Evolutionary conservation across 1,284 basidiomycete genomes (phyloP), one percentile per base, ranked within the genome.

Genomic region (Polyporus tsugae): DNA sequence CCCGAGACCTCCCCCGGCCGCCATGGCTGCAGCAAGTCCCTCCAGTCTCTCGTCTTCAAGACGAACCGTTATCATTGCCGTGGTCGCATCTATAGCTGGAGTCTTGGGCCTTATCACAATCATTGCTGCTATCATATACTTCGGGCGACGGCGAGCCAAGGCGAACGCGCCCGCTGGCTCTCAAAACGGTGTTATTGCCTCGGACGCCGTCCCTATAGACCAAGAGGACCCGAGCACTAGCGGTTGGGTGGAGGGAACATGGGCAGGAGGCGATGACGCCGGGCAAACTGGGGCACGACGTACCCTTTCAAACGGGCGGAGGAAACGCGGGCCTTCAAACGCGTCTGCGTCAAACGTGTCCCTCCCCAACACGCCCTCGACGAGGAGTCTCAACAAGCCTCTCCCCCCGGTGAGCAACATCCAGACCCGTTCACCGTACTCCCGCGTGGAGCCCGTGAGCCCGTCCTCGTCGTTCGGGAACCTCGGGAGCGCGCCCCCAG

Each of bases 231-330:
- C 72, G 0, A 68, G 62, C 25, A 66, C 70, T 17, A 75, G 74
- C 60, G 74, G 74, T 2, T 75, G 74, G 74, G 69, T 69, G 1
- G 69, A 73, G 36, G 74, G 72, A 15, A 72, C 73, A 6, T 75
- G 73, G 73, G 60, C 62, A 3, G 65, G 61, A 7, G 65, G 59
- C 6, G 71, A 70, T 1, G 66, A 65, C 5, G 58, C 53, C 4
- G 64, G 62, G 2, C 60, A 53, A 9, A 29, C 13, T 6, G 36
- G 38, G 22, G 13, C 63, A 13, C 36, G 35, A n/a, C 71, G 71
- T 41, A 64, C 53, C 15, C 42, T 49, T 33, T 70, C 71, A 4
- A 63, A 36, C 10, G 49, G 55, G n/a, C 67, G 63, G 61, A 60
- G 71, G 6, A 69, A 69, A 33, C 71, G 71, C 33, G 67, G 62